Evolutionary conservation across 2,329 filamentous ascomycete species (phyloP).

Genomic region (Colletotrichum australisinense): DNA sequence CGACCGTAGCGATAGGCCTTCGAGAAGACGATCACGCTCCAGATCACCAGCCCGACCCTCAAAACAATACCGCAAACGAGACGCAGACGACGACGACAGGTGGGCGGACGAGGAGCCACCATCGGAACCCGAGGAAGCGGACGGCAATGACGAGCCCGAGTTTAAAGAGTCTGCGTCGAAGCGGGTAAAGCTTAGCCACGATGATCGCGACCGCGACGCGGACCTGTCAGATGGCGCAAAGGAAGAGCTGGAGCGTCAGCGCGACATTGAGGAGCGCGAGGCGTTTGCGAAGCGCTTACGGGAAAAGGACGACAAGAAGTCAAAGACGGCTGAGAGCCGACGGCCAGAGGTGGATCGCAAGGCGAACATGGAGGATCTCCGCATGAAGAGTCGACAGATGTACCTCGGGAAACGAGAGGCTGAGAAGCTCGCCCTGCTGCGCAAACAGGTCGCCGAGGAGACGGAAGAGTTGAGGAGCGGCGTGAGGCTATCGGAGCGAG

Average conservation of each 20-base stretch:
- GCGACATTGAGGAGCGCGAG: constrained; percentile 80
- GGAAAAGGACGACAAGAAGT: constrained; percentile 76
- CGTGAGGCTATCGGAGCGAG: constrained; percentile 77
- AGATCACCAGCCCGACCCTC: constrained; percentile 50
- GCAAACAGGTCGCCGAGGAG: constrained; percentile 92
- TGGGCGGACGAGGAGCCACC: constrained; percentile 83
- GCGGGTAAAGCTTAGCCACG: constrained; percentile 72
- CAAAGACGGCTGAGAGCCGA: constrained; percentile 69
- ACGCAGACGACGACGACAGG: constrained; percentile 68
- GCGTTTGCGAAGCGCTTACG: constrained; percentile 83
- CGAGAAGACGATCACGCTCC: constrained; percentile 42
- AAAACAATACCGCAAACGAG: constrained; percentile 56
- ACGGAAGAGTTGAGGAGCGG: constrained; percentile 83
- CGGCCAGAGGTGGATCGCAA: constrained; percentile 73
- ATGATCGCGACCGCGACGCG: constrained; percentile 51
- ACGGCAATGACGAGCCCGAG: constrained; percentile 63
- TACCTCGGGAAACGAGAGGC: constrained; percentile 94
- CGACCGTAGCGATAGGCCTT: constrained; percentile 45
- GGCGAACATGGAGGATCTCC: constrained; percentile 82
- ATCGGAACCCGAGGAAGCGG: constrained; percentile 50
- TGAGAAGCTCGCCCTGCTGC: constrained; percentile 85
- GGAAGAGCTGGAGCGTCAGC: constrained; percentile 68
- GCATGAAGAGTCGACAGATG: constrained; percentile 87
- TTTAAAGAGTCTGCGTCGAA: constrained; percentile 79
- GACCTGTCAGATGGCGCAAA: constrained; percentile 71